Conservation (phyloP, 2,329 filamentous ascomycete species). For the Arthroderma uncinatum region DNA sequence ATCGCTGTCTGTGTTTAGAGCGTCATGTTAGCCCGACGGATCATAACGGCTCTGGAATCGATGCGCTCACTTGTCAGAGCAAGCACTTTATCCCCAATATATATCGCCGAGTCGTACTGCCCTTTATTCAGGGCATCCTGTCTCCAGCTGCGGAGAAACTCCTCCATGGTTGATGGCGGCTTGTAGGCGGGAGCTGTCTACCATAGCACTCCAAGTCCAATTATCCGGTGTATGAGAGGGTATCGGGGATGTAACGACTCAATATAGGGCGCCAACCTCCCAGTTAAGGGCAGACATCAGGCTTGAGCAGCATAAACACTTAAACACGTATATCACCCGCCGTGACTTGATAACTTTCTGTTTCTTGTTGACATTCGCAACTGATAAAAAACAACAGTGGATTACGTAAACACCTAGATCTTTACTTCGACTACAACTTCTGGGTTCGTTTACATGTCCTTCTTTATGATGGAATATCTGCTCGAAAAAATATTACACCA, state of each 20-base stretch:
- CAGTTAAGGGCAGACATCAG: neutral
- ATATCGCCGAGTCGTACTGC: slow-evolving; percentile 92
- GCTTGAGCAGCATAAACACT: neutral
- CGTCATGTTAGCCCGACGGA: neutral
- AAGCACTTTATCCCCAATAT: slow-evolving; percentile 91
- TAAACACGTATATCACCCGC: neutral
- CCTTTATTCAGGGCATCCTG: slow-evolving; percentile 92
- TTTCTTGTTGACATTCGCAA: slow-evolving; percentile 1
- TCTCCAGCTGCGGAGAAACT: slow-evolving; percentile 84
- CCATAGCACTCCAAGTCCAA: neutral
- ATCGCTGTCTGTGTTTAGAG: slow-evolving; percentile 62
- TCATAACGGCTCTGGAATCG: slow-evolving; percentile 7
- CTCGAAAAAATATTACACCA: too few relatives aligned
- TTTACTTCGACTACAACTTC: too few relatives aligned
- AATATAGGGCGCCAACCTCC: neutral
- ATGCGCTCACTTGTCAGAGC: slow-evolving; percentile 64
- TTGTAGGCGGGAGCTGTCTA: neutral
- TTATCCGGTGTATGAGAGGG: neutral
- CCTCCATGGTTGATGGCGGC: slow-evolving; percentile 58
- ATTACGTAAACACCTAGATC: neutral
- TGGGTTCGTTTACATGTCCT: too few relatives aligned
- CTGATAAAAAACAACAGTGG: neutral
- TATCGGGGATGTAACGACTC: neutral
- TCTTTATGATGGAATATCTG: too few relatives aligned
- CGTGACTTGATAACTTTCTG: neutral